Conservation (phyloP, 164 flowering plant genomes). For the Umbellularia californica region DNA sequence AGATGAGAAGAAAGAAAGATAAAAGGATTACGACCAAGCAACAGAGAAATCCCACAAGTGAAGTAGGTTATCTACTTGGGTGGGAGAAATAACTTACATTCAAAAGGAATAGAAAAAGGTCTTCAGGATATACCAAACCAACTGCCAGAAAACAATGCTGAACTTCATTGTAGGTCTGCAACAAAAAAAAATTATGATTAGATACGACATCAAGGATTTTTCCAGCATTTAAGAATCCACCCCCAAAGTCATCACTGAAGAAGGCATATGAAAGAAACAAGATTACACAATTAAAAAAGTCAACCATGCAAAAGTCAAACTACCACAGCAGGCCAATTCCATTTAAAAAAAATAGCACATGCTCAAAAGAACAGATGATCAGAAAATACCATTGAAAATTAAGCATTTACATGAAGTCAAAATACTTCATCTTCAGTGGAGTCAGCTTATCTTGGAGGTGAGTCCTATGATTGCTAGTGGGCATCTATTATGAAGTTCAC, state of each 20-base stretch:
- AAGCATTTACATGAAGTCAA: too few species aligned
- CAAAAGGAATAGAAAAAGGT: slow-evolving; percentile 71
- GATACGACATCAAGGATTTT: background rate
- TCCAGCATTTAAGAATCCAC: background rate
- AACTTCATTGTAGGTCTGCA: slow-evolving; percentile 93
- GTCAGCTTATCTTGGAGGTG: too few species aligned
- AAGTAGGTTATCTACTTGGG: background rate
- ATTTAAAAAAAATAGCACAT: too few species aligned
- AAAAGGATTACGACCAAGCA: background rate
- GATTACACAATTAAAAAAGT: background rate
- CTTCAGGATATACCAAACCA: slow-evolving; percentile 87
- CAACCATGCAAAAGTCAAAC: background rate
- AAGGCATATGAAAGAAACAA: background rate
- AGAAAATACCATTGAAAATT: too few species aligned
- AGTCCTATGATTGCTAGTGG: too few species aligned
- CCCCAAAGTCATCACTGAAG: background rate
- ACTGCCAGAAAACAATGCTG: slow-evolving; percentile 92
- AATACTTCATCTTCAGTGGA: too few species aligned
- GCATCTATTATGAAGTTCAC: too few species aligned
- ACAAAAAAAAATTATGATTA: background rate
- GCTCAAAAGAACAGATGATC: too few species aligned
- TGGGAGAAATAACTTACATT: slow-evolving; percentile 53
- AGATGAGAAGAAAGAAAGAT: background rate
- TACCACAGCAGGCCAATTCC: too few species aligned
- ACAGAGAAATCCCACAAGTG: background rate